Evolutionary conservation across 1,139 yeast genomes (phyloP), one percentile per base, ranked within the genome.

Genomic region (Pichia sp.): DNA sequence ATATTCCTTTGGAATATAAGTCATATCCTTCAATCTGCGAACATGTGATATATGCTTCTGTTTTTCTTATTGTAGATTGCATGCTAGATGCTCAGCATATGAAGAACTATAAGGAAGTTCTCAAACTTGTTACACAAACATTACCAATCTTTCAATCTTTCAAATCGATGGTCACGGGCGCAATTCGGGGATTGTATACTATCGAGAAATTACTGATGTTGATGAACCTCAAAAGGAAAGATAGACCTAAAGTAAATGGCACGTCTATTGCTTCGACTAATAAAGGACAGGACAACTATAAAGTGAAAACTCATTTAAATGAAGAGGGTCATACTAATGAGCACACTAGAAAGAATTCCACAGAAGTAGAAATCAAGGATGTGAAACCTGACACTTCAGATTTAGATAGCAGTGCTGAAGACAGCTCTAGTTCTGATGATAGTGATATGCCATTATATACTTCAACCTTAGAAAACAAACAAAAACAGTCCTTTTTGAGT

Each of bases 21-120:
- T 61, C 60, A 34, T 62, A 59, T 17, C 58, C 64, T 57, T 53
- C 53, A 36, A 60, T 65, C 3, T 59, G 63, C 5, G 61, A 64
- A 34, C 48, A 59, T 40, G 62, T 64, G 1, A 55, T 64, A 10
- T 59, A 63, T 12, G 67, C 68, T 2, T 61, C 62, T 2, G 63
- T 64, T 1, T 67, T 66, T 52, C 45, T 67, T 7, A 51, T 67
- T 1, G 67, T 67, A n/a, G 69, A 67, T 51, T 58, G 62, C 33
- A 55, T 65, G 58, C 50, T 65, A 10, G 58, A 65, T 46, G 57
- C 56, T n/a, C 60, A 55, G 34, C 53, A 53, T 16, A 44, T 51
- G 4, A 58, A 57, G 27, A 51, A 58, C 36, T 60, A 58, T 31
- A 58, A 53, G 17, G 45, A 58, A 6, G 52, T 58, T 3, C 50